These are phyloP conservation scores for Protomyces lactucae-debilis DNA, from an alignment of 1,139 yeast species.

Conservation along the genomic window DNA sequence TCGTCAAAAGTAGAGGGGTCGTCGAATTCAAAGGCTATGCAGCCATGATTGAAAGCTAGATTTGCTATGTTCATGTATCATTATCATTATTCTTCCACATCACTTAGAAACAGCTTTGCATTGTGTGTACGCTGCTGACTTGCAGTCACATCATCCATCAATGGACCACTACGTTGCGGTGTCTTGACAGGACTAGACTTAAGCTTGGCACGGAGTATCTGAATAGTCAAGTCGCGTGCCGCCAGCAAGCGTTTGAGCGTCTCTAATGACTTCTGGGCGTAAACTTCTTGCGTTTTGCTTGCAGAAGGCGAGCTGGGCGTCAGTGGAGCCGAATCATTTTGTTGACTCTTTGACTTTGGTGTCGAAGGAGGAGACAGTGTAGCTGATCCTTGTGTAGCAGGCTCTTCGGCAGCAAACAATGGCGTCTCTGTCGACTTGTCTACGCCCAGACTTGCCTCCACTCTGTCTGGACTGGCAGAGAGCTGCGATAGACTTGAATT, in stretches of 20 bases:
- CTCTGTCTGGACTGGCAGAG: background rate
- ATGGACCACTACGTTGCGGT: background rate
- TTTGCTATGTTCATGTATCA: background rate
- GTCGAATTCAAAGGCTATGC: constrained; percentile 24
- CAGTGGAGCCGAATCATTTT: background rate
- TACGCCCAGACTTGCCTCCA: background rate
- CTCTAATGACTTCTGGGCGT: background rate
- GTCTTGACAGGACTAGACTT: constrained; percentile 39
- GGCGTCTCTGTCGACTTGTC: background rate
- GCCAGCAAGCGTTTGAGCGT: background rate
- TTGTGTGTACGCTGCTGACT: background rate
- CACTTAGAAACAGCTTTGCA: background rate
- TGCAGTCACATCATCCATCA: background rate
- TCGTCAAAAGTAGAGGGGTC: constrained; percentile 19
- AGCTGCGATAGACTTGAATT: background rate
- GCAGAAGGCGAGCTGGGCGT: background rate
- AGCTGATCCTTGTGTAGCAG: background rate
- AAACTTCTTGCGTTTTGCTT: background rate
- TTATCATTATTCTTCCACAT: background rate
- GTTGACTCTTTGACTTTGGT: background rate
- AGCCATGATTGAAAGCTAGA: background rate
- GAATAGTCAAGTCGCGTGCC: constrained; percentile 18
- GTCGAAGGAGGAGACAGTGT: background rate
- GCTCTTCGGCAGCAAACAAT: background rate
- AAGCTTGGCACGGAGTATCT: constrained; percentile 40